Percentiles rank a stretch among this genome's conserved stretches.
Conservation (phyloP, 805 yeast genomes). For the Maudiozyma saulgeensis region DNA sequence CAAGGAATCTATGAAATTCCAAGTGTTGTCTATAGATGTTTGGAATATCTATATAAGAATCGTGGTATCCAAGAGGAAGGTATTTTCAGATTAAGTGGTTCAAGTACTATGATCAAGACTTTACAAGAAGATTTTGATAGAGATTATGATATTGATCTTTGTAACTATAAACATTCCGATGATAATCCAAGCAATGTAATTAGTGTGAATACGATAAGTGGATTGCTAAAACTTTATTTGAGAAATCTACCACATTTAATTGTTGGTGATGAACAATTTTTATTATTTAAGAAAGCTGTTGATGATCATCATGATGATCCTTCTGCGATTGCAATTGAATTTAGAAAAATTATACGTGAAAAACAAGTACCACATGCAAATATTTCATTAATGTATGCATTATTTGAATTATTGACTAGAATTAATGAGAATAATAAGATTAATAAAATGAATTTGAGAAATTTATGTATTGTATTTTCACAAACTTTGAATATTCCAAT, state of each 20-base stretch:
- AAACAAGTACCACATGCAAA: conserved; percentile 42
- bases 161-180: conserved; percentile 25
- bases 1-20: conserved; percentile 42
- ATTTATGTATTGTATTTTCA: conserved; percentile 71
- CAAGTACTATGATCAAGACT: conserved; percentile 62
- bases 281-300: conserved; percentile 31
- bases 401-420: conserved; percentile 58
- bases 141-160: conserved; percentile 60
- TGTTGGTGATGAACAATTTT: conserved; percentile 44
- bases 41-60: conserved; percentile 53
- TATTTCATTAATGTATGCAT: conserved; percentile 47
- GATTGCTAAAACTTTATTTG: conserved; percentile 71
- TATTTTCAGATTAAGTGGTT: conserved; percentile 82
- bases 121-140: conserved; percentile 62
- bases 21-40: conserved; percentile 64
- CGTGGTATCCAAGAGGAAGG: conserved; percentile 85
- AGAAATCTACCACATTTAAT: conserved; percentile 66
- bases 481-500: conserved; percentile 68
- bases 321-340: conserved; percentile 20
- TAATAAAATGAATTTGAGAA: conserved; percentile 79
- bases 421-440: conserved; percentile 50
- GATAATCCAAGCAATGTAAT: conserved; percentile 20
- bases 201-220: conserved; percentile 83
- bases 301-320: conserved; percentile 28
- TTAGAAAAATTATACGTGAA: conserved; percentile 27